Evolutionary conservation across 306 rosid species (phyloP), one percentile per base, ranked within the genome.

Genomic region (Medicago truncatula): DNA sequence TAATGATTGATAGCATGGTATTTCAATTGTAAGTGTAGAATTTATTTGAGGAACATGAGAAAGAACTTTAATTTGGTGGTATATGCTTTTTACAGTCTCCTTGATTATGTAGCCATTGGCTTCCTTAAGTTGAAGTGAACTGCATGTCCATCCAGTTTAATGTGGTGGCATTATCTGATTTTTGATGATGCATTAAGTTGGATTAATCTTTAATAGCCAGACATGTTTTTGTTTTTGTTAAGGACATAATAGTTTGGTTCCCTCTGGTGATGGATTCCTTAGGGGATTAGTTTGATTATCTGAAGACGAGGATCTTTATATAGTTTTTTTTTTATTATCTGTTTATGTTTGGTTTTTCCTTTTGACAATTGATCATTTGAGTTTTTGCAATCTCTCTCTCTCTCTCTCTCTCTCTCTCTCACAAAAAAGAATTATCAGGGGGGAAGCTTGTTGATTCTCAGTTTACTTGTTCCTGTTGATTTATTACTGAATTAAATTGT

Each of bases 241-340:
- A 9, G 67, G 65, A 60, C 60, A 63, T 50, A 23, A 63, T 46
- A 76, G 44, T 76, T 40, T 71, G 67, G 21, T 79, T 79, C 71
- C 25, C 73, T 39, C 5, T 63, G 73, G 47, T 23, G 47, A 34
- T 14, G 64, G 53, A 36, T 66, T 76, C 21, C 41, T 38, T 52
- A 28, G 28, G 56, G 57, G 38, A 20, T 25, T 64, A 38, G 39
- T 50, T 76, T 77, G 60, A 39, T n/a, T 40, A 20, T 41, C 60
- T 69, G 46, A 58, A 60, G 53, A 31, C 8, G 4, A 7, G 16
- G 40, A 49, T 28, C 66, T 10, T 61, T 68, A 9, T 67, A 36
- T 31, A 31, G 36, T 12, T 13, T 53, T 73, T 53, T 73, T 5
- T 25, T 11, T 50, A 9, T 20, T 21, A 15, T 43, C 20, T 38